These are phyloP conservation scores for Vigna unguiculata DNA, from an alignment of 306 rosid species.

Conservation along the genomic window DNA sequence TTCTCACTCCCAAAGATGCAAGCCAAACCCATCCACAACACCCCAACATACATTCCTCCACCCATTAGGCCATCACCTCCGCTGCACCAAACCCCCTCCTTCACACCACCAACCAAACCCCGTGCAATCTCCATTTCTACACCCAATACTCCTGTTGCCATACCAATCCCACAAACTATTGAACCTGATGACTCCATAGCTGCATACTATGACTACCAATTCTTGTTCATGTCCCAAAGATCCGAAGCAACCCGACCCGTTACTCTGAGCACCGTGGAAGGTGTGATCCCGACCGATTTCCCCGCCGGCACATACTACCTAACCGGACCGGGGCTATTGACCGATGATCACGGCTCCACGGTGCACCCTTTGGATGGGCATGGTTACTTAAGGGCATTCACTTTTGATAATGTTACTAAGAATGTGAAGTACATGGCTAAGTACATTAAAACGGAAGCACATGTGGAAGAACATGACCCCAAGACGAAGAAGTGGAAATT, in stretches of 20 bases:
- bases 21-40: constrained; percentile 46
- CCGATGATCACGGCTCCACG: constrained; percentile 89
- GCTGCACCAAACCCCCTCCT: constrained; percentile 33
- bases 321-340: constrained; percentile 80
- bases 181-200: constrained; percentile 62
- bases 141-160: constrained; percentile 33
- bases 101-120: constrained; percentile 31
- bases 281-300: constrained; percentile 66
- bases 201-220: constrained; percentile 89
- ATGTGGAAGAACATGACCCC: constrained; percentile 76
- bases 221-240: constrained; percentile 79
- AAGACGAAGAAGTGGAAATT: constrained; percentile 69
- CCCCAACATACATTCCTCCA: constrained; percentile 50
- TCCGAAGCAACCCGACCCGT: constrained; percentile 60
- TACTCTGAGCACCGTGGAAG: constrained; percentile 54
- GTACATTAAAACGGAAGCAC: constrained; percentile 85
- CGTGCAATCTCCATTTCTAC: constrained; percentile 57
- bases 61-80: constrained; percentile 49
- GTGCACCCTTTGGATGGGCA: constrained; percentile 95
- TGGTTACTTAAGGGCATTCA: constrained; percentile 81
- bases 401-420: constrained; percentile 45
- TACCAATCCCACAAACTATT: constrained; percentile 34
- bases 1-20: constrained; percentile 53
- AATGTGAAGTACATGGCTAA: constrained; percentile 78
- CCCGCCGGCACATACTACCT: constrained; percentile 86